Conservation (phyloP, 192 early-diverging fungal species). For the Podila epigama region DNA sequence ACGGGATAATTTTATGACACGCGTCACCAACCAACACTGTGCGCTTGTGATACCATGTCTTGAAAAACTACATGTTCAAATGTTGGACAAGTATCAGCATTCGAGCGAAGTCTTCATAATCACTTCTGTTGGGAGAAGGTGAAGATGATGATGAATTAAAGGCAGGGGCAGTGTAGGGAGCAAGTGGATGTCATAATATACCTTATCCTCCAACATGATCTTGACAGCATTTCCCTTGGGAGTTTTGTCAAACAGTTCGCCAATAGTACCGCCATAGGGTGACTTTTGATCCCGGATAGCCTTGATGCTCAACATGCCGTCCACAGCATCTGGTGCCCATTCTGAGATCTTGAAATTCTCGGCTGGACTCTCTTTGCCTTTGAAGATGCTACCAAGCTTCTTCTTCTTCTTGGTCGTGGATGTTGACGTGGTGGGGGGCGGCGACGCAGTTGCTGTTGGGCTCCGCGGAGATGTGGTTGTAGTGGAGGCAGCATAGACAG, state of each 20-base stretch:
- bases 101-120: background rate
- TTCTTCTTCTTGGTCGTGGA: background rate
- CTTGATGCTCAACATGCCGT: slow-evolving; percentile 5
- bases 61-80: background rate
- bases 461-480: too few species aligned
- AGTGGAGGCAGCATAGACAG: too few species aligned
- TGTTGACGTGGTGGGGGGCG: too few species aligned
- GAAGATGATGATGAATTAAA: too few species aligned
- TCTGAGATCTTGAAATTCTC: slow-evolving; percentile 28
- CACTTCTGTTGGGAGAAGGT: too few species aligned
- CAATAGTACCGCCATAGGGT: slow-evolving; percentile 14
- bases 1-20: slow-evolving; percentile 13
- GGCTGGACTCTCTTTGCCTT: background rate
- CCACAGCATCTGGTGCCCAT: slow-evolving; percentile 22
- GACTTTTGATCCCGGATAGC: slow-evolving; percentile 15
- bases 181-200: too few species aligned
- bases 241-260: slow-evolving; percentile 26
- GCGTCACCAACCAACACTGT: slow-evolving; percentile 9
- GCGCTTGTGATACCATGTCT: slow-evolving; percentile 8
- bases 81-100: background rate
- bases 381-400: background rate
- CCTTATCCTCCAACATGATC: slow-evolving; percentile 37
- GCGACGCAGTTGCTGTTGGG: background rate
- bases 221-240: slow-evolving; percentile 6
- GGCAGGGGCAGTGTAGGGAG: too few species aligned